Conservation (phyloP, 2,329 filamentous ascomycete species). For the Trichoderma aggressivum region DNA sequence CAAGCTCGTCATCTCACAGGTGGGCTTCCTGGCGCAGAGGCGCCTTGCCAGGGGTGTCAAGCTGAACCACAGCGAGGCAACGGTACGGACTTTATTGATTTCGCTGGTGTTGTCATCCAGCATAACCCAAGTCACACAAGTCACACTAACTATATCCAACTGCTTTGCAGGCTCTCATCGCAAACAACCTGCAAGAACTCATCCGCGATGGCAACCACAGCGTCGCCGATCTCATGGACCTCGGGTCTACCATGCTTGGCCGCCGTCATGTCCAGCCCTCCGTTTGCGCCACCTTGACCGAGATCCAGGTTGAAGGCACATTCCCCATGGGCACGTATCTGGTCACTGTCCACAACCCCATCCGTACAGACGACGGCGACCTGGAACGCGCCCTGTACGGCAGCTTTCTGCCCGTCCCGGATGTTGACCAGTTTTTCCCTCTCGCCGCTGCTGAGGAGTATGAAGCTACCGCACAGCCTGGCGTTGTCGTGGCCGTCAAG, state of each 20-base stretch:
- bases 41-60: conserved; percentile 83
- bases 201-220: conserved; percentile 94
- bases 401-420: conserved; percentile 81
- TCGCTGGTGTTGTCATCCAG: neutral
- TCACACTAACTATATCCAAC: neutral
- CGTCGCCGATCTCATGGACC: conserved; percentile 88
- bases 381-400: conserved; percentile 85
- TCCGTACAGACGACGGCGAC: conserved; percentile 81
- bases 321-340: conserved; percentile 89
- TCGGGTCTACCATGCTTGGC: conserved; percentile 89
- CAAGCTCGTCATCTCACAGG: conserved; percentile 89
- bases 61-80: conserved; percentile 86
- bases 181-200: conserved; percentile 88
- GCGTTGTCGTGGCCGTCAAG: conserved; percentile 72
- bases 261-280: conserved; percentile 85
- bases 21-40: conserved; percentile 82
- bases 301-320: conserved; percentile 92
- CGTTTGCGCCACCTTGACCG: conserved; percentile 72
- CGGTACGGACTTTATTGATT: conserved; percentile 45
- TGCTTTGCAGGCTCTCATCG: conserved; percentile 64
- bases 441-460: conserved; percentile 63
- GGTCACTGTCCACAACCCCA: conserved; percentile 88
- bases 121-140: neutral
- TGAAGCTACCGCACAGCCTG: conserved; percentile 66
- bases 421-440: conserved; percentile 60